A percentile compares a stretch with the other conserved stretches of the same genome.
These are phyloP conservation scores for Cercospora sesami DNA, from an alignment of 2,329 filamentous ascomycete species.

Conservation along the genomic window DNA sequence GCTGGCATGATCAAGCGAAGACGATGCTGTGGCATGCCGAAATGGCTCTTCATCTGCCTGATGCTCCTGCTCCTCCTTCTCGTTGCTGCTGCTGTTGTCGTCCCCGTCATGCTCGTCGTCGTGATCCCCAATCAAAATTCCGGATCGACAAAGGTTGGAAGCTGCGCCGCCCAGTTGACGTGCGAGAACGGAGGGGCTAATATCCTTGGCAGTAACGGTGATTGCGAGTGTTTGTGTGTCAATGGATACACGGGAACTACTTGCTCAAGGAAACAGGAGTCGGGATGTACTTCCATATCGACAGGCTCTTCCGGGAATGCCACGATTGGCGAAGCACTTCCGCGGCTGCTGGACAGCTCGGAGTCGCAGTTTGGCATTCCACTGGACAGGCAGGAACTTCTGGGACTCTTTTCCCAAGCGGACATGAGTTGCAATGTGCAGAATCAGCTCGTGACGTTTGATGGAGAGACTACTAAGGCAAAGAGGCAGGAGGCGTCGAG, in stretches of 20 bases:
- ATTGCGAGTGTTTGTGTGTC: constrained; percentile 83
- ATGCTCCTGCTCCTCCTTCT: constrained; percentile 67
- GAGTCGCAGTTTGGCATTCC: constrained; percentile 72
- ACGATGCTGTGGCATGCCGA: constrained; percentile 78
- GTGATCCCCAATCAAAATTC: constrained; percentile 52
- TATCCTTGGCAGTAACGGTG: constrained; percentile 58
- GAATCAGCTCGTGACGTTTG: constrained; percentile 85
- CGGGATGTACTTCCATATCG: constrained; percentile 57
- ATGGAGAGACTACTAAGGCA: constrained; percentile 49
- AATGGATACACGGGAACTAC: constrained; percentile 76
- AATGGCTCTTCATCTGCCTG: constrained; percentile 72
- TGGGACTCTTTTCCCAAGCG: constrained; percentile 72
- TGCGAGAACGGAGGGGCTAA: constrained; percentile 83
- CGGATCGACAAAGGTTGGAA: constrained; percentile 40
- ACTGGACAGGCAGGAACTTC: constrained; percentile 66
- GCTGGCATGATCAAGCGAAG: constrained; percentile 42
- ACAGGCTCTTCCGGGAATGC: constrained; percentile 60
- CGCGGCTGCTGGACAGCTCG: constrained; percentile 67
- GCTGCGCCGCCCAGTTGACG: constrained; percentile 62
- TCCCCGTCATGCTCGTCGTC: constrained; percentile 68
- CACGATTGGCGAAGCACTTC: constrained; percentile 77
- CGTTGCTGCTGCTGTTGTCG: constrained; percentile 75
- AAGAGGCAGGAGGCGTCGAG: constrained; percentile 20
- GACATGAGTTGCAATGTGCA: constrained; percentile 79
- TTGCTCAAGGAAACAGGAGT: constrained; percentile 54